A percentile compares a stretch with the other conserved stretches of the same genome.
These are phyloP conservation scores for Colletotrichum liaoningense DNA, from an alignment of 2,329 filamentous ascomycete genomes.

Conservation along the genomic window DNA sequence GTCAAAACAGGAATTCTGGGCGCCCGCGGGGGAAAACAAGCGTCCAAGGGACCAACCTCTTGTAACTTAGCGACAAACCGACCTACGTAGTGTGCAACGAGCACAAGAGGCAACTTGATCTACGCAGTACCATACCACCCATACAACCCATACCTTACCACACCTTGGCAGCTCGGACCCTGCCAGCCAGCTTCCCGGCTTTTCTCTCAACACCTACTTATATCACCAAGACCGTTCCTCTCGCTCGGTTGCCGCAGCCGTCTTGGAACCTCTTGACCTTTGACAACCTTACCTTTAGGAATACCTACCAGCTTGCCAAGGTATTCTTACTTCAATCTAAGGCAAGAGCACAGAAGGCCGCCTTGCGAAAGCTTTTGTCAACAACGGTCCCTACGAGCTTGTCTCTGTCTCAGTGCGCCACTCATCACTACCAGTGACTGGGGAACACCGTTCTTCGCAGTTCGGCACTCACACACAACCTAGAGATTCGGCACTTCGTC, in stretches of 20 bases:
- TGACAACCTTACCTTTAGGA: background rate
- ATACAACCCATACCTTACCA: no score
- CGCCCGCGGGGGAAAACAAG: background rate
- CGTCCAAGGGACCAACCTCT: no score
- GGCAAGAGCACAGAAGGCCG: background rate
- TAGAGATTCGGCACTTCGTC: background rate
- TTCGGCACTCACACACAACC: slow-evolving; percentile 26
- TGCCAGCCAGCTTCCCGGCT: slow-evolving; percentile 5
- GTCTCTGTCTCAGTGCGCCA: background rate
- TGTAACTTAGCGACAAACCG: slow-evolving; percentile 4
- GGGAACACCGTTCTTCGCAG: background rate
- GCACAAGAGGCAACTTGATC: background rate
- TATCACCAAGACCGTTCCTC: slow-evolving; percentile 3
- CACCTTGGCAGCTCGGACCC: slow-evolving; percentile 12
- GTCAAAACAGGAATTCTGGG: slow-evolving; percentile 35
- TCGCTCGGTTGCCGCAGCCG: background rate
- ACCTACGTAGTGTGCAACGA: background rate
- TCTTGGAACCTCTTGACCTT: background rate
- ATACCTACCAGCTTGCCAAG: background rate
- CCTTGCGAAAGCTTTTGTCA: background rate
- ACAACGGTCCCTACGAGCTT: background rate
- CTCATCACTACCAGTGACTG: background rate
- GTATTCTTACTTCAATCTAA: background rate
- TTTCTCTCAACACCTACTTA: slow-evolving; percentile 8
- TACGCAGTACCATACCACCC: background rate